These are phyloP conservation scores for Calamus simplicifolius DNA, from an alignment of 176 grass and related monocot species.

Conservation along the genomic window DNA sequence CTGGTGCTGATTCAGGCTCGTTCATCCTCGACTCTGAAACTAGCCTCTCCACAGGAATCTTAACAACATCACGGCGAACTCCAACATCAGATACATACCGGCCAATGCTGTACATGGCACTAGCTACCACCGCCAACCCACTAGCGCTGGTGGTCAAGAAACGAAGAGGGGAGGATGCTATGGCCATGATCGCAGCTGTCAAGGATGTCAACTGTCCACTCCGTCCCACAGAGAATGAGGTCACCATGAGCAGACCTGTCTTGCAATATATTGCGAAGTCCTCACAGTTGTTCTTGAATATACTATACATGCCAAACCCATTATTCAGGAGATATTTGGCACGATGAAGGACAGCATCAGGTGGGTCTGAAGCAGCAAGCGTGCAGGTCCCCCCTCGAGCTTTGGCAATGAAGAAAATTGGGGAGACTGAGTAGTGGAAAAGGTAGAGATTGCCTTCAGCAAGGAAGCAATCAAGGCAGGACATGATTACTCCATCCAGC, in stretches of 20 bases:
- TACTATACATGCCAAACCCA: slow-evolving; percentile 58
- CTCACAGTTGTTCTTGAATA: slow-evolving; percentile 95
- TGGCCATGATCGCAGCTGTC: slow-evolving; percentile 29
- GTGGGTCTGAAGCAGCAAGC: slow-evolving; percentile 42
- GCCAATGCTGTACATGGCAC: slow-evolving; percentile 30
- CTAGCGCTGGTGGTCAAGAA: slow-evolving; percentile 39
- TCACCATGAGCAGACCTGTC: slow-evolving; percentile 66
- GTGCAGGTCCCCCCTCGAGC: slow-evolving; percentile 88
- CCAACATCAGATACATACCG: neutral
- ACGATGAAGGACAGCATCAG: slow-evolving; percentile 36
- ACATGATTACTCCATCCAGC: slow-evolving; percentile 46
- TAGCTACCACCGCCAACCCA: slow-evolving; percentile 34
- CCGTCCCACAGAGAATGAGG: slow-evolving; percentile 54
- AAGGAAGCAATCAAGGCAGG: slow-evolving; percentile 86
- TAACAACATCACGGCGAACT: neutral
- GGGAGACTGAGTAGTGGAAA: slow-evolving; percentile 52
- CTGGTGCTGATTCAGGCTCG: too few species aligned
- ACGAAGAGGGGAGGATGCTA: slow-evolving; percentile 54
- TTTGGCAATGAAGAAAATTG: slow-evolving; percentile 68
- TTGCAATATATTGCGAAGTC: slow-evolving; percentile 93
- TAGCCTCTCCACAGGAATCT: too few species aligned
- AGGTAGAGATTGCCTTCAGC: slow-evolving; percentile 56
- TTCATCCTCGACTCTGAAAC: too few species aligned
- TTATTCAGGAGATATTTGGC: slow-evolving; percentile 46
- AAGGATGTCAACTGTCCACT: slow-evolving; percentile 73